phyloP scores from a whole-genome alignment of 129 eudicot genomes.

The Daucus carota region DNA sequence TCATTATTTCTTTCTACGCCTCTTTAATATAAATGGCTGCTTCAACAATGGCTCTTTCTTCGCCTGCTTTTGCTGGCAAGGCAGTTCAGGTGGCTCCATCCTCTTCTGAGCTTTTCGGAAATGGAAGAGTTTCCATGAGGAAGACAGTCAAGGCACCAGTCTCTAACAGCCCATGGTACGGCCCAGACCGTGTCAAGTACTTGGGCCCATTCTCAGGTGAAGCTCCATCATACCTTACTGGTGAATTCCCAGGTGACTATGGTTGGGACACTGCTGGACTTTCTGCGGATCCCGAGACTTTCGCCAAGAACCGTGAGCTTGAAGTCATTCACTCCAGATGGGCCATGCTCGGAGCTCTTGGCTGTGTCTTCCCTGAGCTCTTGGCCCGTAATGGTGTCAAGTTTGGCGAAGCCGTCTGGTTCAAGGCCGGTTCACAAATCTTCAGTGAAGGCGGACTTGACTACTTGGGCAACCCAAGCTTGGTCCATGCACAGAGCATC shows the following conservation, averaged over 20 bases:
- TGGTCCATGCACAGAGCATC: slow-evolving; percentile 66
- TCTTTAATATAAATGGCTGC: slow-evolving; percentile 36
- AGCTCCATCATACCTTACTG: slow-evolving; percentile 69
- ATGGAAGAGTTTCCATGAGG: slow-evolving; percentile 52
- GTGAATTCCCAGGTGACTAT: slow-evolving; percentile 72
- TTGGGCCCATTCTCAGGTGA: slow-evolving; percentile 77
- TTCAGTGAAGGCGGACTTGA: slow-evolving; percentile 79
- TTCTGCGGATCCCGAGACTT: slow-evolving; percentile 70
- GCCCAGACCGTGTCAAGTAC: slow-evolving; percentile 71
- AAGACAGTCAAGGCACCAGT: slow-evolving; percentile 32
- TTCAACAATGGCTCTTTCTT: slow-evolving; percentile 59
- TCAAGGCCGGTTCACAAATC: slow-evolving; percentile 74
- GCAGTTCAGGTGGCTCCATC: slow-evolving; percentile 42
- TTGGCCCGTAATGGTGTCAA: slow-evolving; percentile 70
- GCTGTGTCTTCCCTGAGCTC: slow-evolving; percentile 74
- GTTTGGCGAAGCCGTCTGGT: slow-evolving; percentile 75
- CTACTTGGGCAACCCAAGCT: slow-evolving; percentile 62
- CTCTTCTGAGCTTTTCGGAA: slow-evolving; percentile 28
- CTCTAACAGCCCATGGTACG: slow-evolving; percentile 59
- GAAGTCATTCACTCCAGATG: slow-evolving; percentile 40
- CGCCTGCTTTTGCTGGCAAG: slow-evolving; percentile 45
- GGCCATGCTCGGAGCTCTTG: slow-evolving; percentile 56
- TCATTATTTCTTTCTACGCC: not conserved
- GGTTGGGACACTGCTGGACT: slow-evolving; percentile 79
- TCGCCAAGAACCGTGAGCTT: slow-evolving; percentile 74